Evolutionary conservation across 164 flowering plant species (phyloP).

Genomic region (Protea cynaroides): DNA sequence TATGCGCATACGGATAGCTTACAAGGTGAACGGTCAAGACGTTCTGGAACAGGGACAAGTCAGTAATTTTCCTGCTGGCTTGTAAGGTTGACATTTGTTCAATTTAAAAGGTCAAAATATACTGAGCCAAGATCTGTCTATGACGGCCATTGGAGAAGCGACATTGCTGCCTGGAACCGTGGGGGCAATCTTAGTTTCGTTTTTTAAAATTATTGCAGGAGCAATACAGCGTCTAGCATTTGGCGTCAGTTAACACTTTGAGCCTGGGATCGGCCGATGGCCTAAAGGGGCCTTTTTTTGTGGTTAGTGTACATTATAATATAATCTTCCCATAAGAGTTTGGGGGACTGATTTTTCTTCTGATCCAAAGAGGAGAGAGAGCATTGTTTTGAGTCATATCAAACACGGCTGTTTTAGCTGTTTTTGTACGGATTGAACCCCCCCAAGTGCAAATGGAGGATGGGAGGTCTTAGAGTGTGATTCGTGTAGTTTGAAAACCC

Average conservation of each 20-base stretch:
- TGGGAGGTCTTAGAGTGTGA: not conserved
- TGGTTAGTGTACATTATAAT: conserved; percentile 42
- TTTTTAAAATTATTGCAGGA: conserved; percentile 2
- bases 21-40: conserved; percentile 66
- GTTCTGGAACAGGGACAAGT: conserved; percentile 81
- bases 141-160: conserved; percentile 8
- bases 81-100: conserved; percentile 9
- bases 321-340: conserved; percentile 9
- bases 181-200: conserved; percentile 9
- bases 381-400: not conserved
- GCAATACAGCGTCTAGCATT: conserved; percentile 5
- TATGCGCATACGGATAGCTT: conserved; percentile 84
- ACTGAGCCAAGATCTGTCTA: conserved; percentile 2
- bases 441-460: not conserved
- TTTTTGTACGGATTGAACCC: not conserved
- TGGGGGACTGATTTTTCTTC: not conserved
- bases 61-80: conserved; percentile 48
- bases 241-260: conserved; percentile 11
- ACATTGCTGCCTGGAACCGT: conserved; percentile 12
- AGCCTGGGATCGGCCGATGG: conserved; percentile 8
- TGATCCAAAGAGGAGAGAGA: not conserved
- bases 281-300: conserved; percentile 14
- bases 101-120: conserved; percentile 2
- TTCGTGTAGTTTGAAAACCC: not conserved
- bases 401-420: not conserved